Base-by-base conservation (phyloP, 2,329 filamentous ascomycete genomes). In the Neocatenulostroma microsporum region DNA sequence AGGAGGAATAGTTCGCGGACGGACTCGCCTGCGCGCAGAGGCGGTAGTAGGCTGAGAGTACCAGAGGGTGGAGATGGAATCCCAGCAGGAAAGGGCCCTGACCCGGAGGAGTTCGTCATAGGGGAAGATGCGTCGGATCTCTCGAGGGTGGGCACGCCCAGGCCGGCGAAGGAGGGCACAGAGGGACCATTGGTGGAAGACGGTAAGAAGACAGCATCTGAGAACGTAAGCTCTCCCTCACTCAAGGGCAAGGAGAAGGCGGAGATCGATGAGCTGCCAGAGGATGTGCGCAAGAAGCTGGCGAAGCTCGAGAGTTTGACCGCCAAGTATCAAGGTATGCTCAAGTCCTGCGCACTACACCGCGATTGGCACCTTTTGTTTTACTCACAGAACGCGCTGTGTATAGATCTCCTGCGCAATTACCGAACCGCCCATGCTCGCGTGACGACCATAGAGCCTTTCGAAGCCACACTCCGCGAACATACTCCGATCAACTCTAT, bases 401-500 rank as follows among this genome's bases (percentile, higher is more conserved):
- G 21, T 40, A n/a, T 48, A 86, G 89, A 96, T 54, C 71, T 98
- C 1, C 70, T 96, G 33, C 82, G 86, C 39, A 94, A 89, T 7
- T 98, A 98, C 62, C 78, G 87, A 44, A 80, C 88, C 47, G 91
- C 91, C 13, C 89, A 98, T 65, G 78, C 84, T 39, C 80, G 87
- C 34, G 85, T 88, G 27, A 78, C 83, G 10, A 78, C 83, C 3
- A 93, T 96, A 53, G 91, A 96, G 55, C 83, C 86, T 0, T 98
- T 98, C 58, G 91, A 98, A 63, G 81, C 84, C 37, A 80, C 83
- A 1, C 71, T 98, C 6, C 84, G 86, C 51, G 91, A 98, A 57
- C 84, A 94, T 51, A 98, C 91, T 0, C 89, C 91, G 2, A 68
- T 96, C 23, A 84, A 84, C 4, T 89, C 86, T 12, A 94, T 98